phyloP scores from a whole-genome alignment of 2,329 filamentous ascomycete species.

The Aspergillus latus region DNA sequence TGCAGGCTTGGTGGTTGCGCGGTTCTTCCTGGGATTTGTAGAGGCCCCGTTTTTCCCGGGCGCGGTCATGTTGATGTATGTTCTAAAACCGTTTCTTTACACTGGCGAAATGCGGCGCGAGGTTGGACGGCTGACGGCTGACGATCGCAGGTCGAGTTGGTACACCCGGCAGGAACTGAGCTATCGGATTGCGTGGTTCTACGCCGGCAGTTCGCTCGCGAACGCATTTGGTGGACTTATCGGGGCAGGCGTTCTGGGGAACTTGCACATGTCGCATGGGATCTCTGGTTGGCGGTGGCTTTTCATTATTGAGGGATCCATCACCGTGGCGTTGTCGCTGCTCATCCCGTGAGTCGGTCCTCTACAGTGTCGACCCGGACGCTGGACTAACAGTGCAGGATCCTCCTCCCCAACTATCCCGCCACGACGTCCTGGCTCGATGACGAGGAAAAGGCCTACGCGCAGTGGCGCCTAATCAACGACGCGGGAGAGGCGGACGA shows the following conservation, averaged over 20 bases:
- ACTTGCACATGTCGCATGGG: slow-evolving; percentile 28
- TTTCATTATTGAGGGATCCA: slow-evolving; percentile 40
- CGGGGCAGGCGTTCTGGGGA: slow-evolving; percentile 51
- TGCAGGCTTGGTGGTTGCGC: slow-evolving; percentile 40
- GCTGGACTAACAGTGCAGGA: slow-evolving; percentile 21
- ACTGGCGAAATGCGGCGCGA: too few species aligned
- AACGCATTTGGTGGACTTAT: slow-evolving; percentile 55
- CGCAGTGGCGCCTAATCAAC: slow-evolving; percentile 52
- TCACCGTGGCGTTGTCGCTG: slow-evolving; percentile 41
- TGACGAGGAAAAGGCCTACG: slow-evolving; percentile 54
- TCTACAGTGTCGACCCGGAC: not conserved
- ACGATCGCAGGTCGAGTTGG: slow-evolving; percentile 56
- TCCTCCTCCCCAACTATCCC: slow-evolving; percentile 53
- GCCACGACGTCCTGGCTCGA: slow-evolving; percentile 54
- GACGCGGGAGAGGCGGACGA: slow-evolving; percentile 50
- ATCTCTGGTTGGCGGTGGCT: slow-evolving; percentile 38
- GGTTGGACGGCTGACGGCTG: not conserved
- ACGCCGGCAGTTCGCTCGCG: slow-evolving; percentile 49
- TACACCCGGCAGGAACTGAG: slow-evolving; percentile 61
- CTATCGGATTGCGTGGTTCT: slow-evolving; percentile 50
- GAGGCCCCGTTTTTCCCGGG: slow-evolving; percentile 59
- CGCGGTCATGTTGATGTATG: slow-evolving; percentile 57
- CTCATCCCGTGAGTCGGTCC: slow-evolving; percentile 33
- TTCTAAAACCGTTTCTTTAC: not conserved
- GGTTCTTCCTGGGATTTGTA: slow-evolving; percentile 44